Base-by-base conservation (phyloP, 2,329 filamentous ascomycete genomes). In the Pseudogymnoascus verrucosus region DNA sequence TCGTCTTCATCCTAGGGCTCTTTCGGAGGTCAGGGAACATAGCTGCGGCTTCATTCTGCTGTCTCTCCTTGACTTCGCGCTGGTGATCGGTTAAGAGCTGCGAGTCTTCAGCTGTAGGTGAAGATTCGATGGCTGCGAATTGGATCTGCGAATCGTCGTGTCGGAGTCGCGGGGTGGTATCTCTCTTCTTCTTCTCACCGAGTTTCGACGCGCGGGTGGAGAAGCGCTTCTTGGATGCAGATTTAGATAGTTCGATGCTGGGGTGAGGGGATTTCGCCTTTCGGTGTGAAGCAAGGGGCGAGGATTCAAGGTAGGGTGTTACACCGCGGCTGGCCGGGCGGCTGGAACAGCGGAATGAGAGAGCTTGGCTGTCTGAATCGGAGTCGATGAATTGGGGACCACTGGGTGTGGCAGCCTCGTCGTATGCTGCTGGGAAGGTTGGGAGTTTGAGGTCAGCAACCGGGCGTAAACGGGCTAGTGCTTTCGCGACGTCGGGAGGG, bases 61-160 rank as follows among this genome's bases (percentile, higher is more conserved):
- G 91, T 60, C 88, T 82, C 69, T 90, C 86, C 54, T 86, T 84
- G 44, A 93, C 85, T 69, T 96, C 91, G 70, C 82, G 88, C 73
- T 96, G 91, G 47, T 86, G 84, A 37, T 93, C 89, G 0, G 91
- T 96, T 60, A 96, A 77, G 16, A 87, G 76, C 69, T 95, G 91
- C 0, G 89, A 91, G 63, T 90, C 87, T 4, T 80, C 76, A 2
- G 81, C 74, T 1, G 76, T 77, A 0, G 80, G 78, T 0, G 87
- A 84, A 11, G 86, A 84, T 31, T 84, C 82, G 57, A 93, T 88
- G 0, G 85, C 77, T 2, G 88, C 84, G 70, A 95, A 95, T 47
- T 90, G 82, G 26, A 96, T 82, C 70, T 96, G 91, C 0, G 91
- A 96, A 74, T 96, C 84, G 66, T 96, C 85, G 69, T 96, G 91